These are phyloP conservation scores for Hypericum androsaemum DNA, from an alignment of 345 rosid genomes.

Conservation along the genomic window DNA sequence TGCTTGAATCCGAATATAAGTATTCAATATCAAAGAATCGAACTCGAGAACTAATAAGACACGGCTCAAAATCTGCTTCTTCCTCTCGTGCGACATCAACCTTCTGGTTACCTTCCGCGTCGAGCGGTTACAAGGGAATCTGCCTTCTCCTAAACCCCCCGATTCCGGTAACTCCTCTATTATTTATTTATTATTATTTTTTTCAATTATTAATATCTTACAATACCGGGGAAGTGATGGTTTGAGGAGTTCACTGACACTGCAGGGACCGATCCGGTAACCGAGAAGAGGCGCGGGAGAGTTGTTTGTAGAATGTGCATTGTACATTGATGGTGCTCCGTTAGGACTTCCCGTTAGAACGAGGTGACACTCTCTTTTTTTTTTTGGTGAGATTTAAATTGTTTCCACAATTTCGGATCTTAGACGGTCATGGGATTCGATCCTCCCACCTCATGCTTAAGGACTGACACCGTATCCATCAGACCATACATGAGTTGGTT, in stretches of 20 bases:
- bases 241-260: neutral
- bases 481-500: too few relatives aligned
- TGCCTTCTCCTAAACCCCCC: constrained; percentile 40
- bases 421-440: too few relatives aligned
- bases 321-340: constrained; percentile 83
- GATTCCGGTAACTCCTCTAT: constrained; percentile 33
- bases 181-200: too few relatives aligned
- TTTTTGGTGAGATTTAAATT: too few relatives aligned
- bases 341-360: constrained; percentile 90
- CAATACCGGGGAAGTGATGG: too few relatives aligned
- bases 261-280: constrained; percentile 31
- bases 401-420: too few relatives aligned
- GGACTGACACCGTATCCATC: too few relatives aligned
- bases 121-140: constrained; percentile 67
- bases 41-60: too few relatives aligned
- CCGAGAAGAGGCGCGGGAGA: constrained; percentile 64
- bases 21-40: too few relatives aligned
- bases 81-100: constrained; percentile 91
- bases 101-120: constrained; percentile 84
- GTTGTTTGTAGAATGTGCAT: constrained; percentile 68
- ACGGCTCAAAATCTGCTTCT: too few relatives aligned
- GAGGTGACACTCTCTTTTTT: constrained; percentile 58
- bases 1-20: too few relatives aligned
- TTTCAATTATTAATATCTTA: neutral
- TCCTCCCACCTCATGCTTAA: too few relatives aligned